These are phyloP conservation scores for Puccinia sorghi DNA, from an alignment of 1,284 basidiomycete genomes.

Conservation along the genomic window DNA sequence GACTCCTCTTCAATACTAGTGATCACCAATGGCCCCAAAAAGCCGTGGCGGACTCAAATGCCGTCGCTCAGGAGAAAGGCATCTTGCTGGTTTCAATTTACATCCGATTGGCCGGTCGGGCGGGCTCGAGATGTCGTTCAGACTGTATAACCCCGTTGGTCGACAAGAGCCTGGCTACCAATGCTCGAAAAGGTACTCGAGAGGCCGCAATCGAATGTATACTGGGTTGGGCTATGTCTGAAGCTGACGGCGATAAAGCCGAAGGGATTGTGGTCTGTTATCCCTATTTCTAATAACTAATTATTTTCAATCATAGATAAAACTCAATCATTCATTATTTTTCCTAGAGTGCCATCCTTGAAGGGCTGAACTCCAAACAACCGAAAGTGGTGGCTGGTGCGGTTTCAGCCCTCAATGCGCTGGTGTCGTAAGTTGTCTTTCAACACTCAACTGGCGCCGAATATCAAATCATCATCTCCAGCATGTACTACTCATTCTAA, in stretches of 20 bases:
- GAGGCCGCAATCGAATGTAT: constrained; percentile 21
- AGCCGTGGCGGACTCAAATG: constrained; percentile 76
- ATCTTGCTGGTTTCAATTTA: constrained; percentile 80
- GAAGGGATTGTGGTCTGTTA: constrained; percentile 83
- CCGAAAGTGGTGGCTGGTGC: constrained; percentile 88
- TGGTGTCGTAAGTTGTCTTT: constrained; percentile 64
- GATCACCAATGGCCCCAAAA: constrained; percentile 40
- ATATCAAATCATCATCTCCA: neutral
- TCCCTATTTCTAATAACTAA: neutral
- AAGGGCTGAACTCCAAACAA: constrained; percentile 84
- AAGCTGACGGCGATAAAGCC: constrained; percentile 81
- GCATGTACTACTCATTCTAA: constrained; percentile 31
- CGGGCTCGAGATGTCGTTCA: constrained; percentile 70
- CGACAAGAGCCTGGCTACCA: constrained; percentile 87
- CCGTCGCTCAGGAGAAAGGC: constrained; percentile 96
- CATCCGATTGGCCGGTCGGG: constrained; percentile 88
- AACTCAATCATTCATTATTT: neutral
- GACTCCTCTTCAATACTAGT: neutral
- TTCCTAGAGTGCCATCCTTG: constrained; percentile 74
- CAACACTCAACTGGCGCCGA: neutral
- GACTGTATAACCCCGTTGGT: constrained; percentile 83
- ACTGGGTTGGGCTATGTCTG: constrained; percentile 58
- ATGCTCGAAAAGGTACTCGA: constrained; percentile 50
- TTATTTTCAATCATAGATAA: neutral
- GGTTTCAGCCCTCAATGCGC: constrained; percentile 76